Evolutionary conservation across 495 filamentous ascomycete genomes (phyloP).

Genomic region (Gamarada debralockiae): DNA sequence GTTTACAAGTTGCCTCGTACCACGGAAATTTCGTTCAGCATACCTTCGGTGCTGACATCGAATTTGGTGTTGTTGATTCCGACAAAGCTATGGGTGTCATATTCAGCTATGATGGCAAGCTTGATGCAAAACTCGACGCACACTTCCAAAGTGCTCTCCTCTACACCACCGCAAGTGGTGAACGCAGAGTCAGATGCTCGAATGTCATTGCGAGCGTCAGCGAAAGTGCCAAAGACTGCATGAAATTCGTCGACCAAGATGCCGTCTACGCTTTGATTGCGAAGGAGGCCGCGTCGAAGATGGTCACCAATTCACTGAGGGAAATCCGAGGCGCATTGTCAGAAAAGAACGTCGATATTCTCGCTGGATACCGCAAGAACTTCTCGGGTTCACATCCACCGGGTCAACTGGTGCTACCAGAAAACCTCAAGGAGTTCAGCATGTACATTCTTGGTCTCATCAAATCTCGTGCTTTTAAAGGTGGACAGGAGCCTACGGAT

Average conservation of each 20-base stretch:
- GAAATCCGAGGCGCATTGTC: slow-evolving; percentile 80
- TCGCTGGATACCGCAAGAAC: slow-evolving; percentile 90
- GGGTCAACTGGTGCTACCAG: slow-evolving; percentile 90
- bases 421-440: slow-evolving; percentile 92
- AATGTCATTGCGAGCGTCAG: slow-evolving; percentile 92
- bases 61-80: slow-evolving; percentile 88
- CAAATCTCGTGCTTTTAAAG: slow-evolving; percentile 92
- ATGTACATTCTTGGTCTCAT: slow-evolving; percentile 96
- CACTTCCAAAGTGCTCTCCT: slow-evolving; percentile 96
- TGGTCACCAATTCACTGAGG: slow-evolving; percentile 76
- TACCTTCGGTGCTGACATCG: slow-evolving; percentile 90
- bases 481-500: slow-evolving; percentile 87
- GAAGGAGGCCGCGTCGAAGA: slow-evolving; percentile 84
- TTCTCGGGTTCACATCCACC: slow-evolving; percentile 83
- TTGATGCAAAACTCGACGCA: slow-evolving; percentile 92
- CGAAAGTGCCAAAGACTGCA: slow-evolving; percentile 74
- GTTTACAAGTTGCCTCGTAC: slow-evolving; percentile 88
- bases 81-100: slow-evolving; percentile 91
- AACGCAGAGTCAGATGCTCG: slow-evolving; percentile 86
- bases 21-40: slow-evolving; percentile 96
- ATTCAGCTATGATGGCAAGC: slow-evolving; percentile 95
- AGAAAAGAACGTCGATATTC: slow-evolving; percentile 92
- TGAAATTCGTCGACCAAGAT: slow-evolving; percentile 94
- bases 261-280: slow-evolving; percentile 83
- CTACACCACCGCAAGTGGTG: slow-evolving; percentile 87